Evolutionary conservation across 352 stramenopile species (phyloP).

Genomic region (Blastocystis sp.): DNA sequence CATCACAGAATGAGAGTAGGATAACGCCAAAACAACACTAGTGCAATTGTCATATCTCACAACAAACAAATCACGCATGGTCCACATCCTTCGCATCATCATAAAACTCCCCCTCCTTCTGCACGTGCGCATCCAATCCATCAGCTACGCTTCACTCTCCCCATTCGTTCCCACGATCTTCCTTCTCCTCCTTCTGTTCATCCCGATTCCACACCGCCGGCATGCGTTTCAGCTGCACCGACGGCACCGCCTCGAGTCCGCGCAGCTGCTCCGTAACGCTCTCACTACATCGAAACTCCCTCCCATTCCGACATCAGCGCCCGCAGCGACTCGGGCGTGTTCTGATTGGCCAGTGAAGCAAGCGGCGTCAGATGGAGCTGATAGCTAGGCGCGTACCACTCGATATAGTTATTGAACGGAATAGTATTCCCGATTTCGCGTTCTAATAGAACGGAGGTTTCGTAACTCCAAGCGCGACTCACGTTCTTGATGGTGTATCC

Average conservation of each 20-base stretch:
- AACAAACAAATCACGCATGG: neutral
- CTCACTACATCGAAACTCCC: neutral
- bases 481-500: constrained; percentile 78
- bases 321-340: constrained; percentile 79
- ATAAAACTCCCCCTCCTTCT: constrained; percentile 58
- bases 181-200: constrained; percentile 48
- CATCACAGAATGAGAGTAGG: neutral
- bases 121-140: neutral
- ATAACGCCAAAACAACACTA: neutral
- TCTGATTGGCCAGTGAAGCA: constrained; percentile 92
- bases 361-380: constrained; percentile 86
- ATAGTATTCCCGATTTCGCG: constrained; percentile 80
- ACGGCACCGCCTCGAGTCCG: constrained; percentile 69
- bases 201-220: constrained; percentile 64
- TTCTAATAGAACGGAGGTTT: constrained; percentile 81
- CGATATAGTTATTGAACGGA: constrained; percentile 97
- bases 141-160: constrained; percentile 29
- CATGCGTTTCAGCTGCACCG: constrained; percentile 75
- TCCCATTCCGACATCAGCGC: constrained; percentile 62
- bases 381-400: constrained; percentile 95
- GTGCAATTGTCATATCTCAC: neutral
- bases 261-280: constrained; percentile 70
- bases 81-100: constrained; percentile 56
- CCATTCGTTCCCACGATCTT: neutral
- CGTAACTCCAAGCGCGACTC: constrained; percentile 85